Evolutionary conservation across 164 flowering plant genomes (phyloP), one percentile per base, ranked within the genome.

Genomic region (Magnolia sinica): DNA sequence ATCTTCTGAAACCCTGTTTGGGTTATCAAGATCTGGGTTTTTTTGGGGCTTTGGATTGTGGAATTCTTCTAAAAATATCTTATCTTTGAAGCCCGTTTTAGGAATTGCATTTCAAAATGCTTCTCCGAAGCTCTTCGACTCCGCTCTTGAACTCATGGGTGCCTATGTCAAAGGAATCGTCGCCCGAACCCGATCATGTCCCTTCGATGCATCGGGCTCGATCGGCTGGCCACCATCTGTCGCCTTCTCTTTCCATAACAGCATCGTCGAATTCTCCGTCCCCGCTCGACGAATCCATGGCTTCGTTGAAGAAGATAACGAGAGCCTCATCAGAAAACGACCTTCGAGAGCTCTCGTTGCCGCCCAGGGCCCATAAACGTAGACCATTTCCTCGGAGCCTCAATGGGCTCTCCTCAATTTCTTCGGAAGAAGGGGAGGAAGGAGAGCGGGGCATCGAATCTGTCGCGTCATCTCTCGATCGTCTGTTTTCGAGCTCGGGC

Each of bases 251-350:
- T 6, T 31, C 23, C 45, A 23, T 73, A 16, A 20, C 67, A 18
- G 20, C 75, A 10, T 73, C 67, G 18, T 59, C 66, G 8, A 50
- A 19, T 31, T 59, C 67, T 4, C 31, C 75, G 50, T 52, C 73
- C 29, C 61, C 61, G 13, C 13, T 16, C 76, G 69, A 23, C 55
- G 66, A 23, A 13, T 45, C 37, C 74, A 23, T 61, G 50, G 84
- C 73, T 0, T 76, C 85, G 8, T 19, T 70, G 16, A 74, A 71
- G 77, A 87, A 71, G 74, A 85, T 85, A 74, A 78, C 77, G 7
- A 80, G 89, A 58, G 84, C 87, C 8, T n/a, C 79, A 0, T 88
- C 92, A 0, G 94, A 90, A 71, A 80, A 61, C 29, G 88, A 87
- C 83, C 78, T 91, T 51, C 73, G 75, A 2, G 83, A 78, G 51